These are phyloP conservation scores for Geosiphon pyriformis DNA, from an alignment of 192 early-diverging fungal species.

Conservation along the genomic window DNA sequence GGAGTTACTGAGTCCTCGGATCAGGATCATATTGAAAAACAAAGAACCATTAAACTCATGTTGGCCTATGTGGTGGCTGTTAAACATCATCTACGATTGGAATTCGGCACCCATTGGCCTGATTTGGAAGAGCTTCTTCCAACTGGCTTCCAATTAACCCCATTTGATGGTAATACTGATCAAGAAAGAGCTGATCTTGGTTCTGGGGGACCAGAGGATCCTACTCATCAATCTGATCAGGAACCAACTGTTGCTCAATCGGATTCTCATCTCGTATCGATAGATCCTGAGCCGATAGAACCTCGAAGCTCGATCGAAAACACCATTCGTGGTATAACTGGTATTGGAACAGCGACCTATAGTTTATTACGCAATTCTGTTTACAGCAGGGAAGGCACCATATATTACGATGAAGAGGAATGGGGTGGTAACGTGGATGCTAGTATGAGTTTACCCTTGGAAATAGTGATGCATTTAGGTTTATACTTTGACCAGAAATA, in stretches of 20 bases:
- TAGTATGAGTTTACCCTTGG: constrained; percentile 46
- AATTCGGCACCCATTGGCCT: constrained; percentile 51
- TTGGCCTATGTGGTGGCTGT: constrained; percentile 51
- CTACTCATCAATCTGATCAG: not conserved
- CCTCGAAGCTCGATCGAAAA: constrained; percentile 4
- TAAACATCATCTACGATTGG: constrained; percentile 58
- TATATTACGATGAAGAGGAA: constrained; percentile 19
- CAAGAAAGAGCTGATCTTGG: not conserved
- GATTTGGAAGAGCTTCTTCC: constrained; percentile 50
- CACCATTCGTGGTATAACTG: not conserved
- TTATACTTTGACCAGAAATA: constrained; percentile 40
- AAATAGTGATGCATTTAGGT: constrained; percentile 43
- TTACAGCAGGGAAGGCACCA: not conserved
- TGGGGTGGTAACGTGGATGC: constrained; percentile 39
- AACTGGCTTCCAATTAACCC: constrained; percentile 24
- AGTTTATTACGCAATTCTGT: not conserved
- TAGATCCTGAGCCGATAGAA: not conserved
- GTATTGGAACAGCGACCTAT: not conserved
- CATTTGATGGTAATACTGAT: constrained; percentile 5
- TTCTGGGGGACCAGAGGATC: not conserved
- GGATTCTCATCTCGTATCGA: not conserved
- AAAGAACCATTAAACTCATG: constrained; percentile 44
- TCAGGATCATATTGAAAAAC: constrained; percentile 50
- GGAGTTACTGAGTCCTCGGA: constrained; percentile 32
- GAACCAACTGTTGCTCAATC: not conserved